Conservation (phyloP, 371 early-diverging fungal genomes). For the Chytridiales sp. region DNA sequence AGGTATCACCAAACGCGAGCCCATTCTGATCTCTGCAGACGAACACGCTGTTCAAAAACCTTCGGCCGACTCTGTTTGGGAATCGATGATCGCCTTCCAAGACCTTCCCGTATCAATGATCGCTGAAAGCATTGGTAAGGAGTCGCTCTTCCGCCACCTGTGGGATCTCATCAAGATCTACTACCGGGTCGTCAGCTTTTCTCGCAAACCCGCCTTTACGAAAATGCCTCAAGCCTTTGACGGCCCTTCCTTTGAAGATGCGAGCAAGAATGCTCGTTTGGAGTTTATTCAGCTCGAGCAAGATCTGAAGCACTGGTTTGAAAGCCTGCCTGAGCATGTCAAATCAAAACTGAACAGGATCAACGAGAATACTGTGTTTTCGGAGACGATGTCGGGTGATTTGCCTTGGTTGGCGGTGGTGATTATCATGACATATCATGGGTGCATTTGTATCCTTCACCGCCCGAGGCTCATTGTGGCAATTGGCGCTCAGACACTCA, state of each 20-base stretch:
- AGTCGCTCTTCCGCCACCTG: background rate
- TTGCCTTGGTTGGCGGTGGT: slow-evolving; percentile 12
- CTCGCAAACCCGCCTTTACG: background rate
- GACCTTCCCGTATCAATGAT: background rate
- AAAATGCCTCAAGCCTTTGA: too few relatives aligned
- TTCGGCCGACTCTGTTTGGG: slow-evolving; percentile 9
- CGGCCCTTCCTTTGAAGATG: background rate
- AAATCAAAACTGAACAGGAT: background rate
- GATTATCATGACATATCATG: slow-evolving; percentile 9
- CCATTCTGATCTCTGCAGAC: background rate
- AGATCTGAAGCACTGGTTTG: slow-evolving; percentile 7
- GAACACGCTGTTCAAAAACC: slow-evolving; percentile 6
- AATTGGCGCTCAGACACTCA: background rate
- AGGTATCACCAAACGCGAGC: slow-evolving; percentile 9
- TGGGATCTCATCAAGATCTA: slow-evolving; percentile 5
- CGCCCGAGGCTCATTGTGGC: slow-evolving; percentile 10
- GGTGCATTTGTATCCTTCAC: slow-evolving; percentile 11
- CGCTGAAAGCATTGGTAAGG: background rate
- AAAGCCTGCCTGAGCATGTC: slow-evolving; percentile 1
- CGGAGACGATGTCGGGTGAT: background rate
- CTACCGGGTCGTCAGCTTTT: slow-evolving; percentile 3
- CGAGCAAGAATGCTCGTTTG: background rate
- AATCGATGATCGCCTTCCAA: slow-evolving; percentile 4
- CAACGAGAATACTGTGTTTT: slow-evolving; percentile 7
- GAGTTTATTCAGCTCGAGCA: slow-evolving; percentile 1